A percentile compares a stretch with the other conserved stretches of the same genome.
phyloP scores from a whole-genome alignment of 2,329 filamentous ascomycete genomes.

The Monilinia vaccinii-corymbosi region DNA sequence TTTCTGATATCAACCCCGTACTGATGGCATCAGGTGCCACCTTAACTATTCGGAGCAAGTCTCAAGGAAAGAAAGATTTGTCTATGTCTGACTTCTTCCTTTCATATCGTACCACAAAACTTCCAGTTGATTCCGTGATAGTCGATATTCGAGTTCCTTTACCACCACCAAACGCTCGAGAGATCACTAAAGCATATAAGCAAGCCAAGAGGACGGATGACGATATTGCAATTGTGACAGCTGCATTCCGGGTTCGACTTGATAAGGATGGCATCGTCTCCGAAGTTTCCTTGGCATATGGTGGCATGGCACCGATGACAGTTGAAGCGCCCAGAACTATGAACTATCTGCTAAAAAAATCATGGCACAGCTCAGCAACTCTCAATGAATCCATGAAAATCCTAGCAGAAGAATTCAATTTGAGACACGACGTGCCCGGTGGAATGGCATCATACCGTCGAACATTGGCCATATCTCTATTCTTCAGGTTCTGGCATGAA shows the following conservation, averaged over 20 bases:
- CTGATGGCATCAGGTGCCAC: conserved; percentile 77
- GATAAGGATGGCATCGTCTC: conserved; percentile 59
- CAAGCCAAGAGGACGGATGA: conserved; percentile 95
- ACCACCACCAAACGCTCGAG: conserved; percentile 56
- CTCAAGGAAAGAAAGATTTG: conserved; percentile 35
- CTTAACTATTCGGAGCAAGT: conserved; percentile 58
- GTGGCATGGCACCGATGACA: conserved; percentile 86
- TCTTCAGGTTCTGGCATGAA: conserved; percentile 93
- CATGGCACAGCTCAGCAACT: conserved; percentile 68
- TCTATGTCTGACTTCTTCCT: conserved; percentile 85
- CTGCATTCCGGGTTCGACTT: conserved; percentile 66
- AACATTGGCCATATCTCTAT: conserved; percentile 80
- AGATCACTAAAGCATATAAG: conserved; percentile 84
- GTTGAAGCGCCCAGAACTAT: conserved; percentile 69
- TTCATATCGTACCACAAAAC: conserved; percentile 74
- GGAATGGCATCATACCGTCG: conserved; percentile 95
- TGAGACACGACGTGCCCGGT: conserved; percentile 81
- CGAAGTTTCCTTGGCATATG: conserved; percentile 74
- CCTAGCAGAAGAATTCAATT: conserved; percentile 74
- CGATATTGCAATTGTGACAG: conserved; percentile 93
- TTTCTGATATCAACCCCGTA: conserved; percentile 89
- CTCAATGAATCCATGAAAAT: conserved; percentile 80
- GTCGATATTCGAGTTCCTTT: conserved; percentile 72
- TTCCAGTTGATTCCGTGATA: conserved; percentile 75
- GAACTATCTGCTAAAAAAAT: conserved; percentile 63